Percentiles rank a stretch among this genome's conserved stretches.
Conservation (phyloP, 108 stramenopile species). For the Stephanodiscus minutulus region DNA sequence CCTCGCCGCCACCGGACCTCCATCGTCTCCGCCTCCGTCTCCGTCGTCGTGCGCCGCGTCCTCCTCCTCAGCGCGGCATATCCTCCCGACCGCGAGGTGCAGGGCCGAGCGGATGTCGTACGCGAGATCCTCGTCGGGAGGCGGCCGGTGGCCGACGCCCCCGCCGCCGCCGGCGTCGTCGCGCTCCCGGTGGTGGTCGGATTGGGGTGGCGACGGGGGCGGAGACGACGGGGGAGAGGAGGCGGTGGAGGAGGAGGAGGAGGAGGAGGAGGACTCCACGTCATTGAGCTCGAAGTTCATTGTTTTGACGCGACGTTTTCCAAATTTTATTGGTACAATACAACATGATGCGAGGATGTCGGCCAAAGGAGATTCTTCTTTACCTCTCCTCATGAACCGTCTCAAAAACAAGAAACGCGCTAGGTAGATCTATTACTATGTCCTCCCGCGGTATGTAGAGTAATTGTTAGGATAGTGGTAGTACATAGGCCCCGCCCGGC, state of each 20-base stretch:
- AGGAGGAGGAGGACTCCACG: not conserved
- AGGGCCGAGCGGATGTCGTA: slow-evolving; percentile 24
- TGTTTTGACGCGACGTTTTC: too few species aligned
- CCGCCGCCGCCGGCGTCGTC: not conserved
- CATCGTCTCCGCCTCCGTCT: slow-evolving; percentile 3
- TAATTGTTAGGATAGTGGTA: too few species aligned
- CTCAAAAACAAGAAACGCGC: too few species aligned
- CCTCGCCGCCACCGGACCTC: not conserved
- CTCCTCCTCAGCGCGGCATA: slow-evolving; percentile 30
- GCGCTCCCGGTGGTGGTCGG: not conserved
- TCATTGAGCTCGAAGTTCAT: slow-evolving; percentile 2
- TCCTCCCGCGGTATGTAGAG: too few species aligned
- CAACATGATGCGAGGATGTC: too few species aligned
- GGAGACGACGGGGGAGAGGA: slow-evolving; percentile 1
- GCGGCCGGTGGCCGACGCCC: not conserved
- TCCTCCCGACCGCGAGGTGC: slow-evolving; percentile 32
- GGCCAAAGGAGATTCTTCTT: too few species aligned
- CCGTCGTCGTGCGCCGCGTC: not conserved
- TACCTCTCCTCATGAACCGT: too few species aligned
- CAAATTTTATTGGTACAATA: too few species aligned
- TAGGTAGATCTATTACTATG: too few species aligned
- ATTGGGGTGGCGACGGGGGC: not conserved
- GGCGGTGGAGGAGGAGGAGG: not conserved
- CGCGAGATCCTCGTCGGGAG: slow-evolving; percentile 9
- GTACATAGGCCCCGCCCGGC: too few species aligned